Base-by-base conservation (phyloP, 495 filamentous ascomycete species). In the Penicillium fimorum region DNA sequence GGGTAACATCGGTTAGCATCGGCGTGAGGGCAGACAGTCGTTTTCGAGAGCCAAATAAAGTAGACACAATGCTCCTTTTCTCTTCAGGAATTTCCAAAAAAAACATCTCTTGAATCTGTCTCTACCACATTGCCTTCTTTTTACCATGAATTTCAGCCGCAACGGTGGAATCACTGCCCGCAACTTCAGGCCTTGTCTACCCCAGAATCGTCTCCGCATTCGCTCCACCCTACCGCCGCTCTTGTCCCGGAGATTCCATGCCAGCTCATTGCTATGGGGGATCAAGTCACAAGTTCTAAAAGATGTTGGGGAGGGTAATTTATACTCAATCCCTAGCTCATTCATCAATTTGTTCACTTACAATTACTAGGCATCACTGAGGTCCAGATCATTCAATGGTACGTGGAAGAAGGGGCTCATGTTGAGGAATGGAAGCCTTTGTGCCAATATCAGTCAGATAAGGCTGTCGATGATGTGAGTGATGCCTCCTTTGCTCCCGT, bases 351-450 rank as follows among this genome's bases (percentile, higher is more conserved):
- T 62, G 22, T 35, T 64, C 44, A 59, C 52, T 58, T 35, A 59
- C 55, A 45, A 15, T 35, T 35, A 13, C 40, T 55, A 96, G 92
- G 94, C 47, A 98, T 97, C 65, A 90, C 91, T 61, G 94, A 98
- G 75, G 95, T 94, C 70, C 93, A 97, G 70, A 90, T 99, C 65
- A 97, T 97, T 62, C 95, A 97, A 77, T 99, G 95, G 95, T 99
- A 97, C 70, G 94, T 97, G 57, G 88, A 96, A 70, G 92, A 96
- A 49, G 92, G 89, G 48, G 95, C 95, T 24, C 85, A 91, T 51
- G 91, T 99, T 61, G 92, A 97, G 77, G 91, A 99, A 74, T 99
- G 96, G 83, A 93, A 95, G 67, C 93, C 91, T 53, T 76, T 99
- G 37, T 99, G 95, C 71, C 94, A 99, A 74, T 95, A 97, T 40